Base-by-base conservation (phyloP, 2,329 filamentous ascomycete species). In the Botrytis porri region DNA sequence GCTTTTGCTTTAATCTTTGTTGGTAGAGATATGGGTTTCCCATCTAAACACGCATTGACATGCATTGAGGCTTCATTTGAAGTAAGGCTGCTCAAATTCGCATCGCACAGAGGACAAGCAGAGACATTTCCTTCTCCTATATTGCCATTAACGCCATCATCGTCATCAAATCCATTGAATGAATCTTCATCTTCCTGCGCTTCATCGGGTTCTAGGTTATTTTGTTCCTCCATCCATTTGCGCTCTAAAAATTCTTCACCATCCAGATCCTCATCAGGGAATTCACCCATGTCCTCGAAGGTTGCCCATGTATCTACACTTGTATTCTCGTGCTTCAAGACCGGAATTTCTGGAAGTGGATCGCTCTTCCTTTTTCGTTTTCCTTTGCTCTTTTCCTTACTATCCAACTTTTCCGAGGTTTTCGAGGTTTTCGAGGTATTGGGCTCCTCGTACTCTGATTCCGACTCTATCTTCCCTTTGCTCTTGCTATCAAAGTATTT, bases 1-100 rank as follows among this genome's bases (percentile, higher is more conserved):
- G 76, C 61, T 41, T 78, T 75, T 32, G 78, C 74, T 39, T 77
- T 76, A 48, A 79, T 78, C 10, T 83, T 54, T 16, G 70, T 74
- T 59, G 80, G 87, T 22, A 92, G 78, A 2, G 90, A 87, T 62
- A 89, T 87, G 8, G 92, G 88, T 63, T 92, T 92, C 2, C 94
- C 94, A 80, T 99, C 96, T 3, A 99, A 85, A 82, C 96, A 99
- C 16, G 91, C 89, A 81, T 99, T 99, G 76, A 99, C 96, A 81
- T 99, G 96, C 2, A 91, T 83, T 10, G 92, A 92, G 16, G 90
- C 92, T 77, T 95, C 88, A 80, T 94, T 89, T 74, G 83, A 80
- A 72, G 84, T 88, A 20, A 90, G 81, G 0, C 89, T 90, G 25
- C 81, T 83, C 48, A 98, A 84, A 75, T 83, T 89, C 1, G 85